Conservation (phyloP, 2,329 filamentous ascomycete genomes). For the Graphilbum fragrans region DNA sequence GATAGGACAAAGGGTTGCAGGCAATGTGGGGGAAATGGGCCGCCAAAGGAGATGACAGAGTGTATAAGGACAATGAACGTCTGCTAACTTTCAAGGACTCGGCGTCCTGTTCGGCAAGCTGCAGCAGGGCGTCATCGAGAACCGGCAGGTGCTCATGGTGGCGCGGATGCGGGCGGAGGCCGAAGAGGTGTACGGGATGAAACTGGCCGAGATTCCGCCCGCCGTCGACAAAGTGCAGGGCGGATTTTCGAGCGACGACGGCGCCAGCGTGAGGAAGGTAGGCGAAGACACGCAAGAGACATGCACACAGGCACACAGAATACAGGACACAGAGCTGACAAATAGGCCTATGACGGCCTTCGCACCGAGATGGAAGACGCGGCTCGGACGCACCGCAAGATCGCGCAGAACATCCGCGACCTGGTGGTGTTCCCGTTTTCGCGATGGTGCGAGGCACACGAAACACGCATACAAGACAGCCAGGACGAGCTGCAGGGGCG, state of each 20-base stretch:
- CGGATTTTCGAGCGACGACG: conserved; percentile 85
- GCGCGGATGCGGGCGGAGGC: conserved; percentile 92
- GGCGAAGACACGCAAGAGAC: background rate
- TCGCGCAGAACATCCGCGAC: conserved; percentile 90
- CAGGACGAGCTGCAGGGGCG: conserved; percentile 86
- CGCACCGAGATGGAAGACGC: conserved; percentile 88
- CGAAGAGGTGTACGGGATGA: conserved; percentile 77
- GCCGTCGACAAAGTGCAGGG: conserved; percentile 70
- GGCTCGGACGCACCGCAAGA: conserved; percentile 82
- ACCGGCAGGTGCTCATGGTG: conserved; percentile 84
- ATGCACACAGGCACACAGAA: background rate
- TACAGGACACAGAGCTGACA: background rate
- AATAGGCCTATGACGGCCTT: conserved; percentile 84
- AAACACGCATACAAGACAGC: conserved; percentile 78
- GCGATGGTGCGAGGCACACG: conserved; percentile 93
- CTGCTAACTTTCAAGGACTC: conserved; percentile 42
- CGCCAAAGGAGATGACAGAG: background rate
- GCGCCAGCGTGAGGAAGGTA: conserved; percentile 90
- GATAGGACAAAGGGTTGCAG: background rate
- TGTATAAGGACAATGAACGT: background rate
- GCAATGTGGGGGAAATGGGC: background rate
- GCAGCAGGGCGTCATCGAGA: conserved; percentile 89
- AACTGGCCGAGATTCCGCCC: conserved; percentile 69
- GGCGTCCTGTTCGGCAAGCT: conserved; percentile 94
- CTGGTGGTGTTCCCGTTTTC: conserved; percentile 90